These are phyloP conservation scores for Seminavis robusta DNA, from an alignment of 108 stramenopile species.

Conservation along the genomic window DNA sequence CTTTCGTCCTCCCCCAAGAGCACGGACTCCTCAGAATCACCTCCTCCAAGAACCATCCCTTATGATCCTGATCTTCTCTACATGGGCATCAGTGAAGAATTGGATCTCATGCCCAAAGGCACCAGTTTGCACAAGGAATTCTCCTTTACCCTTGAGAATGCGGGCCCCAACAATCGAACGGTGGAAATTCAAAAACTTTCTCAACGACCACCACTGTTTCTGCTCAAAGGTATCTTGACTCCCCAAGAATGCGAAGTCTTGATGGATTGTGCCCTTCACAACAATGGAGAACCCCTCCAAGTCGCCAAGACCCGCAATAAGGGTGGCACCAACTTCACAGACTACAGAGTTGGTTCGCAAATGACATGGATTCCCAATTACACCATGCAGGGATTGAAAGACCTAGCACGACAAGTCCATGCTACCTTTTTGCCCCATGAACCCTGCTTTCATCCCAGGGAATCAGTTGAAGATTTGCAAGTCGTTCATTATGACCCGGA, in stretches of 20 bases:
- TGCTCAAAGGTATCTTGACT: conserved; percentile 27
- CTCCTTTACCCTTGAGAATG: too few relatives aligned
- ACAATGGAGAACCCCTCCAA: background rate
- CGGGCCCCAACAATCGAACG: too few relatives aligned
- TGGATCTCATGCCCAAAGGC: too few relatives aligned
- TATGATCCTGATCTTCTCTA: too few relatives aligned
- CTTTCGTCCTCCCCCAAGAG: too few relatives aligned
- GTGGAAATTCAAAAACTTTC: conserved; percentile 31
- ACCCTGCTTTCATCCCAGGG: conserved; percentile 7
- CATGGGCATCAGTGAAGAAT: too few relatives aligned
- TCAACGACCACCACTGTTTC: conserved; percentile 17
- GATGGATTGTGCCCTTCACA: background rate
- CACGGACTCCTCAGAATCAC: too few relatives aligned
- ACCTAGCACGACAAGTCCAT: background rate
- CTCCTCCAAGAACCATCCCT: too few relatives aligned
- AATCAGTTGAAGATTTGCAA: conserved; percentile 47
- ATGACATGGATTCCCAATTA: background rate
- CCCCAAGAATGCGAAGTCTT: conserved; percentile 25
- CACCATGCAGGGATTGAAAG: conserved; percentile 3
- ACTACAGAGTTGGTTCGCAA: background rate
- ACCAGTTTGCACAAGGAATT: too few relatives aligned
- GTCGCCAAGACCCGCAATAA: background rate
- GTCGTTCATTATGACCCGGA: conserved; percentile 39
- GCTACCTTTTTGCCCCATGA: conserved; percentile 7
- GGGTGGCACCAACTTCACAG: background rate